Conservation (phyloP, 305 asterid genomes). For the Euphrasia arctica region DNA sequence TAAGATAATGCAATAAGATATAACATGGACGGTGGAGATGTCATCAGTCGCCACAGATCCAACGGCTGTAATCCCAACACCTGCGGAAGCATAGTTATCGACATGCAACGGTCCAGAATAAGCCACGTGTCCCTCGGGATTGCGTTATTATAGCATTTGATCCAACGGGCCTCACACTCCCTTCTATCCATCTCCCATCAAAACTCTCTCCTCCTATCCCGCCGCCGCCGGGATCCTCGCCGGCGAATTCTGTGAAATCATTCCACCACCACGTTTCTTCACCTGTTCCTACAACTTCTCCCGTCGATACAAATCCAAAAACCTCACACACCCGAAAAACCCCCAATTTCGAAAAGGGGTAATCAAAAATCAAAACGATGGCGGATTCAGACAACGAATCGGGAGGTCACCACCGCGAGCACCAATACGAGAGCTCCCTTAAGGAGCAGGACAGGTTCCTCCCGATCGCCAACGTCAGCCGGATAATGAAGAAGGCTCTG, state of each 20-base stretch:
- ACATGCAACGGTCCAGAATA: constrained; percentile 36
- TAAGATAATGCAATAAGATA: not conserved
- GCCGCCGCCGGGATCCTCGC: constrained; percentile 19
- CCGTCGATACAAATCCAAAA: too few relatives aligned
- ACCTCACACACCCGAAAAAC: not conserved
- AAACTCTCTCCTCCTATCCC: not conserved
- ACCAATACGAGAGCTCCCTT: constrained; percentile 39
- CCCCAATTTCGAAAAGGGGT: not conserved
- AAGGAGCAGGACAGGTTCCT: constrained; percentile 73
- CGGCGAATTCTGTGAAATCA: too few relatives aligned
- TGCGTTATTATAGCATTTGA: constrained; percentile 48
- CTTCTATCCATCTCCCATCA: constrained; percentile 11
- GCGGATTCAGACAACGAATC: constrained; percentile 86
- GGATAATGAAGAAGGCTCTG: constrained; percentile 71
- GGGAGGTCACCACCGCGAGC: constrained; percentile 52
- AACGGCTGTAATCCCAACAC: constrained; percentile 25
- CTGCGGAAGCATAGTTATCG: constrained; percentile 38
- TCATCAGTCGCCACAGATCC: constrained; percentile 25
- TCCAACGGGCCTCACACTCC: constrained; percentile 50
- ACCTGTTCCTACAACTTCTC: too few relatives aligned
- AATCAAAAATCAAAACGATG: constrained; percentile 29
- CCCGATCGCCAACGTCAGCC: constrained; percentile 76
- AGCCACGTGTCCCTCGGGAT: constrained; percentile 48
- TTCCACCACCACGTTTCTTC: too few relatives aligned
- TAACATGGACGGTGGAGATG: constrained; percentile 29